Evolutionary conservation across 441 rosid species (phyloP).

Genomic region (Capsella rubella): DNA sequence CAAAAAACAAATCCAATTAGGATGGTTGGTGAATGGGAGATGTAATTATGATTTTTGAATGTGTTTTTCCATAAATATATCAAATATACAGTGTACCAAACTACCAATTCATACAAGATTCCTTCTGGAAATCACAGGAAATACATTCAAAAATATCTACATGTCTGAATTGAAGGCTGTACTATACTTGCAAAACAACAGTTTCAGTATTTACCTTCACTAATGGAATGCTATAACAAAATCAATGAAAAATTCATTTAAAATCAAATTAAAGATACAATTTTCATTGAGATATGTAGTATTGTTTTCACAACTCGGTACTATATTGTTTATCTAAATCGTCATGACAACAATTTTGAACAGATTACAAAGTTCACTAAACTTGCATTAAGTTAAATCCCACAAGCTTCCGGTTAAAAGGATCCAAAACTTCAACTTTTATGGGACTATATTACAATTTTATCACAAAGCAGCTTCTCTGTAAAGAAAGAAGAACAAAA

Average conservation of each 20-base stretch:
- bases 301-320: background rate
- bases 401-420: slow-evolving; percentile 16
- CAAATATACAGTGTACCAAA: too few relatives aligned
- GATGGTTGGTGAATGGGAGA: background rate
- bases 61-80: too few relatives aligned
- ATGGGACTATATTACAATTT: slow-evolving; percentile 5
- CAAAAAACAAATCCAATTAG: slow-evolving; percentile 1
- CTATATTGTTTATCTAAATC: background rate
- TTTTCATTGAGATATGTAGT: background rate
- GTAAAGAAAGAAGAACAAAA: slow-evolving; percentile 19
- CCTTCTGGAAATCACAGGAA: too few relatives aligned
- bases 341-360: slow-evolving; percentile 8
- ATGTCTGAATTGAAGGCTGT: too few relatives aligned
- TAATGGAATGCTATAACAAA: background rate
- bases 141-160: too few relatives aligned
- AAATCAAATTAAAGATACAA: background rate
- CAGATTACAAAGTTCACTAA: slow-evolving; percentile 17
- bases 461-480: slow-evolving; percentile 4
- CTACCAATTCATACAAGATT: too few relatives aligned
- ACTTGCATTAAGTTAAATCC: slow-evolving; percentile 5
- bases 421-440: slow-evolving; percentile 1
- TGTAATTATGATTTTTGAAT: background rate
- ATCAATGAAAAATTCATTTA: background rate
- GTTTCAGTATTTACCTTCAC: background rate
- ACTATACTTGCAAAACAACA: background rate